Evolutionary conservation across 805 yeast species (phyloP), one percentile per base, ranked within the genome.

Genomic region (Starmerella bombicola): DNA sequence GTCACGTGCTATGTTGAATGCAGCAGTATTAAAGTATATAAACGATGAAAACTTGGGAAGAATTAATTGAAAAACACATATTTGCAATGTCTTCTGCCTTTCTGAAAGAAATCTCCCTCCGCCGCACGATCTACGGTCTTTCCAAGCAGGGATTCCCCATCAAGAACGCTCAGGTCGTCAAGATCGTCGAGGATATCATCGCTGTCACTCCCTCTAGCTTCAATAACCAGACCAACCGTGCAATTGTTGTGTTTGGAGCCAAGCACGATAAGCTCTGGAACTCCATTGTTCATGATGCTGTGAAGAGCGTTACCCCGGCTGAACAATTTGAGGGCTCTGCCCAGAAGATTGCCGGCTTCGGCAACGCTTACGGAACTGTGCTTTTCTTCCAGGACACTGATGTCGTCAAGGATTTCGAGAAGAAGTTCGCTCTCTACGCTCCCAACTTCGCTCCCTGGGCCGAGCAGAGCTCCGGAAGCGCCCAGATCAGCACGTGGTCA

Each of bases 151-250:
- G 69, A 42, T 41, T 52, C 45, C 73, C 74, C 31, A 60, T 69
- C 46, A 50, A 66, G 38, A 46, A 68, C 34, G 55, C 55, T 10
- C 63, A 67, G 45, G 58, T 71, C 22, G 66, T 62, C 49, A 50
- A 53, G 24, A 49, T 65, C 30, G 68, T 69, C n/a, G 65, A 66
- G 53, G 56, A 61, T 23, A 60, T 69, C 33, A 60, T 71, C 39
- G 68, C 66, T 53, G 57, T 66, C 50, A 66, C 70, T 13, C 76
- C 76, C 53, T 66, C 73, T 17, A 55, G 69, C 21, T 71, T 69
- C 65, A 71, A 71, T 62, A 64, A 69, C 33, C 76, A 71, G 57
- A 61, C 66, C 34, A 59, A 63, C 53, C 64, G 75, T 35, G 74
- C 74, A 18, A 53, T 69, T 19, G 62, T 71, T 45, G 35, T 71